phyloP scores from a whole-genome alignment of 805 yeast genomes.

The Metschnikowia colocasiae region DNA sequence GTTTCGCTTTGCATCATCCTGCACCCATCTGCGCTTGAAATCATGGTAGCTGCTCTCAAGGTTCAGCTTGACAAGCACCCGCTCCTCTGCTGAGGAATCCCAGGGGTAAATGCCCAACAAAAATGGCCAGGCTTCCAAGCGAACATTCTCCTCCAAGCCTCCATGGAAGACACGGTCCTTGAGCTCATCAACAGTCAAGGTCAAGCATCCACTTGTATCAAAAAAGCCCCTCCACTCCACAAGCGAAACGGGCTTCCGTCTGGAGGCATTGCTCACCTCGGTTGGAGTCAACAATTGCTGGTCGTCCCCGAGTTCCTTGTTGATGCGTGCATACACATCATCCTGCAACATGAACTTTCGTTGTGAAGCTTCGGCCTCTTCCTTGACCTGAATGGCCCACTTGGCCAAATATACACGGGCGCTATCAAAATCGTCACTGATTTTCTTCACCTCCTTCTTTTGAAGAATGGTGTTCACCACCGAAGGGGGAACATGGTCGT shows the following conservation, averaged over 20 bases:
- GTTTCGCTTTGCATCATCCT: slow-evolving; percentile 46
- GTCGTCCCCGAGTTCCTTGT: slow-evolving; percentile 52
- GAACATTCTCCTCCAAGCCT: slow-evolving; percentile 57
- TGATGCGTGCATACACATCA: slow-evolving; percentile 55
- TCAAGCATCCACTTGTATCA: slow-evolving; percentile 71
- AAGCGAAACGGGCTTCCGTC: slow-evolving; percentile 62
- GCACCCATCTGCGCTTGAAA: slow-evolving; percentile 68
- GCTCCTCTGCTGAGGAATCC: slow-evolving; percentile 72
- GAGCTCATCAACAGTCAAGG: slow-evolving; percentile 72
- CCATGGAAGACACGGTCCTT: slow-evolving; percentile 87
- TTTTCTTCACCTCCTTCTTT: slow-evolving; percentile 74
- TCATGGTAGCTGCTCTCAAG: slow-evolving; percentile 58
- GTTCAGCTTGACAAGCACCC: slow-evolving; percentile 54
- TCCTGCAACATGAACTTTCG: slow-evolving; percentile 52
- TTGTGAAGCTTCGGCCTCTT: slow-evolving; percentile 70
- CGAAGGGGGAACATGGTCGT: slow-evolving; percentile 57
- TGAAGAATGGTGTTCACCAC: slow-evolving; percentile 52
- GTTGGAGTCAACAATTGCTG: slow-evolving; percentile 49
- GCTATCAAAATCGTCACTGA: slow-evolving; percentile 88
- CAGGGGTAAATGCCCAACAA: slow-evolving; percentile 82
- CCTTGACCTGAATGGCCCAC: slow-evolving; percentile 94
- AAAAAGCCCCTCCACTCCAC: slow-evolving; percentile 85
- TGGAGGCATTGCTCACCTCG: slow-evolving; percentile 57
- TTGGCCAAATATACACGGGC: slow-evolving; percentile 90
- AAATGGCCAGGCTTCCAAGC: slow-evolving; percentile 84